phyloP scores from a whole-genome alignment of 257 asterid genomes.

The Galeopsis tetrahit region DNA sequence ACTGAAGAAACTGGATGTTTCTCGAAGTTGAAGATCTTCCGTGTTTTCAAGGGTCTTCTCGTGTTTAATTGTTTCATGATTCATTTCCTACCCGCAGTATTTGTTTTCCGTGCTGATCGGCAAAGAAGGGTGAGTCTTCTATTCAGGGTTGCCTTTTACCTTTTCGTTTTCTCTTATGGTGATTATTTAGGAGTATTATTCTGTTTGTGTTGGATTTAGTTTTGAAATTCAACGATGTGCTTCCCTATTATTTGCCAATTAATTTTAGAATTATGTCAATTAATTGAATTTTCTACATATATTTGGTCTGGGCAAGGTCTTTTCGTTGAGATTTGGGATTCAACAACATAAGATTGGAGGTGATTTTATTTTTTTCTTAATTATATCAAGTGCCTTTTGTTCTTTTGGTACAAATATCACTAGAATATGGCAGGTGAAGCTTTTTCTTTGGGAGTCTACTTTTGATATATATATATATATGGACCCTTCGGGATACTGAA shows the following conservation, averaged over 20 bases:
- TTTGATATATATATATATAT: neutral
- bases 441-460: neutral
- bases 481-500: neutral
- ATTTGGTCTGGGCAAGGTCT: neutral
- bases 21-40: constrained; percentile 27
- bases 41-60: neutral
- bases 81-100: neutral
- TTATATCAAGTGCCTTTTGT: neutral
- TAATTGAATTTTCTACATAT: neutral
- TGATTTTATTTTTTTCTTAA: neutral
- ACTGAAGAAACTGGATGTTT: constrained; percentile 36
- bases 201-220: neutral
- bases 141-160: neutral
- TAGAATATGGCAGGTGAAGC: neutral
- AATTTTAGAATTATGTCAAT: neutral
- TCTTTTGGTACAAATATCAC: neutral
- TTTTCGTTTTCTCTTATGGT: constrained; percentile 5
- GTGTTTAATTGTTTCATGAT: neutral
- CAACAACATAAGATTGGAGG: neutral
- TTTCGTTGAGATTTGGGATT: constrained; percentile 28
- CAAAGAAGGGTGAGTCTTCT: constrained; percentile 26
- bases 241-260: neutral
- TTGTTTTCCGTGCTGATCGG: constrained; percentile 28
- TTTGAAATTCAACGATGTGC: neutral
- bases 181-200: constrained; percentile 11